These are phyloP conservation scores for Cantharellus anzutake DNA, from an alignment of 768 basidiomycete species.

Conservation along the genomic window DNA sequence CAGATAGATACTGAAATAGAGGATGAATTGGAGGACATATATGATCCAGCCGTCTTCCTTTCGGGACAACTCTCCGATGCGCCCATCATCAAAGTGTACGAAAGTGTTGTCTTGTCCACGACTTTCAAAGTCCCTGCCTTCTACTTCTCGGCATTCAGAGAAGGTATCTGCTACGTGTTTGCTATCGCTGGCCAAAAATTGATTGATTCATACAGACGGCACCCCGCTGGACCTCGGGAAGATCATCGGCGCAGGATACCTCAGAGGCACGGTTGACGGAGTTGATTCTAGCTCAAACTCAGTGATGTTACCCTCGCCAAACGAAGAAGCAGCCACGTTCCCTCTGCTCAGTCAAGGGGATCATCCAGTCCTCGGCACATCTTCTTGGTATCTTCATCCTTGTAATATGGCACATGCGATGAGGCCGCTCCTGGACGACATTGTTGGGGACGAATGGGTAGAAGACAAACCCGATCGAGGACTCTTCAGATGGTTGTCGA, in stretches of 20 bases:
- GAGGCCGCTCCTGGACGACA: conserved; percentile 39
- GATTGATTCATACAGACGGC: conserved; percentile 31
- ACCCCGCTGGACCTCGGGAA: conserved; percentile 30
- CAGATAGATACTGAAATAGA: neutral
- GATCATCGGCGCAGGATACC: too few species aligned
- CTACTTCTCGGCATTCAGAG: conserved; percentile 53
- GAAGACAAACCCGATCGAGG: neutral
- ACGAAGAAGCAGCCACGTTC: conserved; percentile 22
- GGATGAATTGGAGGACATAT: neutral
- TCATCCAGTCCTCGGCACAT: conserved; percentile 55
- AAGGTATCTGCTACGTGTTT: conserved; percentile 18
- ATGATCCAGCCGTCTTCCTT: conserved; percentile 25
- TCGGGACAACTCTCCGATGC: conserved; percentile 5
- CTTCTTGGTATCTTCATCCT: conserved; percentile 78
- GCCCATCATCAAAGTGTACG: conserved; percentile 21
- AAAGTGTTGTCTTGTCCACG: conserved; percentile 58
- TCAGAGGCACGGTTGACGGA: too few species aligned
- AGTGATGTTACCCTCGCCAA: neutral
- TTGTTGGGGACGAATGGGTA: neutral
- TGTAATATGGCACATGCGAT: conserved; percentile 56
- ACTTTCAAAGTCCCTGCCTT: conserved; percentile 71
- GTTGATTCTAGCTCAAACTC: neutral
- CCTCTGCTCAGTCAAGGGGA: conserved; percentile 76
- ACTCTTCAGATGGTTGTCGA: conserved; percentile 21
- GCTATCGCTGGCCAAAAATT: neutral